Base-by-base conservation (phyloP, 164 flowering plant genomes). In the Umbilicus rupestris region DNA sequence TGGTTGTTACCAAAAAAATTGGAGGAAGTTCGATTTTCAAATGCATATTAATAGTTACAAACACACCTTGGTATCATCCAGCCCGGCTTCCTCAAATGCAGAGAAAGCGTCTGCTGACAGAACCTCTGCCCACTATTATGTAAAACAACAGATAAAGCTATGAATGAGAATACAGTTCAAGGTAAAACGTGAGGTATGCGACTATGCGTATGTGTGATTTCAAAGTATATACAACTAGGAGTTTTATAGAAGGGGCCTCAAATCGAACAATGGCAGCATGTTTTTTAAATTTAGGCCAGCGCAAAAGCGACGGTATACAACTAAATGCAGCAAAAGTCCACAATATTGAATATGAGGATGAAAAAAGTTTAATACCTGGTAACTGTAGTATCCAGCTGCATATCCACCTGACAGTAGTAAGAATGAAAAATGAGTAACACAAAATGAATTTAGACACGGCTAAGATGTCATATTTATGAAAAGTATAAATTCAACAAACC, bases 341-440 rank as follows among this genome's bases (percentile, higher is more conserved):
- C 9, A 41, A 41, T 41, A 9, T 9, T 41, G 14, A 41, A 41
- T 3, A 52, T 52, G 59, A 26, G 11, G 20, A 8, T n/a, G 28
- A 22, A 24, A 28, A 7, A 66, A 33, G 11, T 49, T 58, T 5
- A 19, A 16, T 85, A 92, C 99, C 99, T 87, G 88, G 76, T 95
- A 95, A 74, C 97, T 95, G 77, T 95, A 95, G 80, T 91, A 92
- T 69, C 99, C 99, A 76, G 97, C 99, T 14, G 91, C 92, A 82
- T 91, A 91, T 69, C 90, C 92, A 82, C 93, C 97, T 91, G 74
- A 63, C 17, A 72, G 31, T 64, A 72, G 31, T 64, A 60, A 63
- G 37, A 67, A 65, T 22, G 63, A 35, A 1, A 19, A 30, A 14
- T 44, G n/a, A 41, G 17, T 3, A 39, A 29, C 3, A 30, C 2